These are phyloP conservation scores for Kwoniella shandongensis DNA, from an alignment of 768 basidiomycete genomes.

Conservation along the genomic window DNA sequence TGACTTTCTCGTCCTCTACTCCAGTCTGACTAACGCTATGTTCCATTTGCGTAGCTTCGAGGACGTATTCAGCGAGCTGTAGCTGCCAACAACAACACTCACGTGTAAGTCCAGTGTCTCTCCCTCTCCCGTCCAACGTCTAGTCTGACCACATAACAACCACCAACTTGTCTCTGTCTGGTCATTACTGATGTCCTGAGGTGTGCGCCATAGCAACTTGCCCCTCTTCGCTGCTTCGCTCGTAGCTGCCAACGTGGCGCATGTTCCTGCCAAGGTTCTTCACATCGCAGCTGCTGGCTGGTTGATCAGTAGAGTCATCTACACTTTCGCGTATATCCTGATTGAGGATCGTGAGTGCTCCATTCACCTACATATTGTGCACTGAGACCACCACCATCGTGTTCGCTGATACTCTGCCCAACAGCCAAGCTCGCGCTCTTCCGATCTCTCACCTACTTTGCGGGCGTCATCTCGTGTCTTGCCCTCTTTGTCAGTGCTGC, in stretches of 20 bases:
- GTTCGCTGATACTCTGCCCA: too few relatives aligned
- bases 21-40: too few relatives aligned
- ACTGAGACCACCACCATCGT: too few relatives aligned
- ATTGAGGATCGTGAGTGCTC: slow-evolving; percentile 31
- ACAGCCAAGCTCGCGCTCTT: slow-evolving; percentile 15
- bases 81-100: slow-evolving; percentile 32
- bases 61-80: slow-evolving; percentile 25
- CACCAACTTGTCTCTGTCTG: too few relatives aligned
- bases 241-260: slow-evolving; percentile 33
- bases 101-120: slow-evolving; percentile 20
- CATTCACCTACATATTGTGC: background rate
- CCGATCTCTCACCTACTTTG: slow-evolving; percentile 16
- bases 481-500: slow-evolving; percentile 24
- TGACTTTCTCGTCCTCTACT: too few relatives aligned
- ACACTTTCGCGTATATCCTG: slow-evolving; percentile 35
- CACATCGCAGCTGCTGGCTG: slow-evolving; percentile 24
- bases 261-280: slow-evolving; percentile 19
- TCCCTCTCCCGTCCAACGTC: too few relatives aligned
- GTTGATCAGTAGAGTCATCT: slow-evolving; percentile 23
- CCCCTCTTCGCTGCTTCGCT: slow-evolving; percentile 35
- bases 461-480: slow-evolving; percentile 18
- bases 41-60: slow-evolving; percentile 14
- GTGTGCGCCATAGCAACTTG: slow-evolving; percentile 25
- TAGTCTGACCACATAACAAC: too few relatives aligned
- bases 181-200: background rate